Evolutionary conservation across 768 basidiomycete genomes (phyloP).

Genomic region (Rhodotorula graminis): DNA sequence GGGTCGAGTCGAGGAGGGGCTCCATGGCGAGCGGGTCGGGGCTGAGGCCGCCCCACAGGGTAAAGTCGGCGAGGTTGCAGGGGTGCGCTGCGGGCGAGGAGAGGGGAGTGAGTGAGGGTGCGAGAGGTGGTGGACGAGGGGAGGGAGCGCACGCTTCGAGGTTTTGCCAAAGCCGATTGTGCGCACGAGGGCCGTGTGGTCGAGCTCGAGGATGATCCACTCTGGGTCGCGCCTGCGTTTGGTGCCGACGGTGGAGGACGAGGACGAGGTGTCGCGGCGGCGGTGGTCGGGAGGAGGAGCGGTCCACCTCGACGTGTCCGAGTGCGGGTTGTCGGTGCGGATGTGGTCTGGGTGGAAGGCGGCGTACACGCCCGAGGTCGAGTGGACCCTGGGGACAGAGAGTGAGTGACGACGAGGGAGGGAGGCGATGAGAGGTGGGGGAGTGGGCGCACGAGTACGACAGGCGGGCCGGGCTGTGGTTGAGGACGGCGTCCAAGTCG

Average conservation of each 20-base stretch:
- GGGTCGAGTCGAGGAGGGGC: slow-evolving; percentile 14
- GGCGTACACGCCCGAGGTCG: slow-evolving; percentile 11
- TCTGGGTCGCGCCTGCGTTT: slow-evolving; percentile 4
- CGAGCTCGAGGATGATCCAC: slow-evolving; percentile 31
- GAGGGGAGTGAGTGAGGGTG: neutral
- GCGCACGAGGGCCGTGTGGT: slow-evolving; percentile 7
- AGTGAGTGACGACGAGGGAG: neutral
- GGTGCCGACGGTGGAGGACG: neutral
- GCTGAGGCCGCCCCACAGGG: slow-evolving; percentile 37
- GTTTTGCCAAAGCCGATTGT: slow-evolving; percentile 29
- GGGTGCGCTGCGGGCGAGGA: slow-evolving; percentile 30
- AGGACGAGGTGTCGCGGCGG: too few relatives aligned
- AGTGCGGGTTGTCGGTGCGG: neutral
- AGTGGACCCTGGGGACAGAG: slow-evolving; percentile 10
- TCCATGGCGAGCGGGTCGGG: slow-evolving; percentile 37
- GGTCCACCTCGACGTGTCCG: slow-evolving; percentile 27
- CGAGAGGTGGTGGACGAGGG: too few relatives aligned
- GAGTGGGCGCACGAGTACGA: neutral
- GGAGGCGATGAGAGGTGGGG: slow-evolving; percentile 6
- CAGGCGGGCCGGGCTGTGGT: neutral
- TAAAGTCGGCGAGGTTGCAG: slow-evolving; percentile 39
- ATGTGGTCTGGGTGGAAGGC: slow-evolving; percentile 16
- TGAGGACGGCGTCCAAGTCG: neutral
- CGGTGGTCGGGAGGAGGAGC: slow-evolving; percentile 18
- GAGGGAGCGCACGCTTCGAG: slow-evolving; percentile 19